Evolutionary conservation across 73 alveolate species (phyloP), one percentile per base, ranked within the genome.

Genomic region (Paramecium octaurelia): DNA sequence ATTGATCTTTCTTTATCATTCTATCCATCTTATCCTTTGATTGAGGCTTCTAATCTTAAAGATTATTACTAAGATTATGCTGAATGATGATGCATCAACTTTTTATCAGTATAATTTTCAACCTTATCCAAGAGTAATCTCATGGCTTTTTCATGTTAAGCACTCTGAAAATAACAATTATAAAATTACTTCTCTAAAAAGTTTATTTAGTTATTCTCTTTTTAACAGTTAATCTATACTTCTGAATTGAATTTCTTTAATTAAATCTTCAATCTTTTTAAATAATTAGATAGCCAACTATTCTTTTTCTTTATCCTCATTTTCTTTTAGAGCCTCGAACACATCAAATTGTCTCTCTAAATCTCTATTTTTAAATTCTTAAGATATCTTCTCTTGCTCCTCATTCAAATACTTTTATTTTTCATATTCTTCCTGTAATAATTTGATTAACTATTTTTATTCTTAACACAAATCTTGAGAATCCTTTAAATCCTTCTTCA

Each of bases 391-490:
- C 8, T 80, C 57, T 42, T 31, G 14, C 9, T 80, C 91, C 9
- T 80, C 91, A 80, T 80, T 80, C 10, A 31, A 21, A 24, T 31
- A 23, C 48, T 42, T 80, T 24, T 38, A 16, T 80, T 80, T 80
- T 80, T 80, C 91, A 43, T 80, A 31, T 27, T 80, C 91, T 80
- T 80, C 91, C 23, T 80, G 16, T 48, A 80, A 80, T 80, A 80
- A 23, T 48, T 80, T 80, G n/a, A 48, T 24, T 6, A 43, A 12
- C 11, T 80, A 43, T 12, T 42, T 44, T 42, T 31, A 31, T 80
- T 80, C 91, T 20, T 59, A n/a, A 64, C 84, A 27, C 10, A 31
- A 80, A 21, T 38, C 29, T 46, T 80, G 7, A 44, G 8, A 34
- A 7, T 42, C 31, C 10, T 20, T 80, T 35, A 44, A 80, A 6